A percentile compares a stretch with the other conserved stretches of the same genome.
phyloP scores from a whole-genome alignment of 805 yeast species.

The Priceomyces medius region DNA sequence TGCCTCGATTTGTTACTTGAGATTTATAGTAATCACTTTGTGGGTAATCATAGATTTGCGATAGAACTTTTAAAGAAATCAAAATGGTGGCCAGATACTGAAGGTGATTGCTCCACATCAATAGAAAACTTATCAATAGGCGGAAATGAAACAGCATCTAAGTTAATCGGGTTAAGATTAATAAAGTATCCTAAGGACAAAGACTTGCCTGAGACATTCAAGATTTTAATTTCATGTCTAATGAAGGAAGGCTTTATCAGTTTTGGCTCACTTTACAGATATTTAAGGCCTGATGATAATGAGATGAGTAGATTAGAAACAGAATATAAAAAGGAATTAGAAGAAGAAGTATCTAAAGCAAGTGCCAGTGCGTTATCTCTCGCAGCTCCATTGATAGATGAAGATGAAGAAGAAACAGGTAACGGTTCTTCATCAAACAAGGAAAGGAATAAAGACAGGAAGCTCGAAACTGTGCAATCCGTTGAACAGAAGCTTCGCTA shows the following conservation, averaged over 20 bases:
- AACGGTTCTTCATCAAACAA: neutral
- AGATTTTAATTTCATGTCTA: conserved; percentile 50
- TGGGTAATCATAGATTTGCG: conserved; percentile 45
- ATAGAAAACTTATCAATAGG: conserved; percentile 42
- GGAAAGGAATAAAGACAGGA: conserved; percentile 1
- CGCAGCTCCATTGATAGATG: conserved; percentile 79
- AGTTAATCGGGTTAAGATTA: conserved; percentile 50
- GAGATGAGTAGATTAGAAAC: conserved; percentile 45
- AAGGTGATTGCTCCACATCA: conserved; percentile 29
- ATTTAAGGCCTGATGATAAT: conserved; percentile 52
- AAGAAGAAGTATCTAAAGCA: conserved; percentile 58
- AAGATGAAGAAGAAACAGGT: conserved; percentile 49
- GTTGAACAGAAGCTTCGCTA: conserved; percentile 17
- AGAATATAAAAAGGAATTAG: conserved; percentile 45
- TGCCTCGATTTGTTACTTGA: conserved; percentile 63
- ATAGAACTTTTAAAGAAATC: conserved; percentile 52
- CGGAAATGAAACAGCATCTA: conserved; percentile 56
- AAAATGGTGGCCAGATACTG: conserved; percentile 63
- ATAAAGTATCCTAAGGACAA: conserved; percentile 27
- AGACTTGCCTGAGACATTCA: conserved; percentile 42
- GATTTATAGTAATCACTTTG: conserved; percentile 46
- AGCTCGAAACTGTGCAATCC: conserved; percentile 5
- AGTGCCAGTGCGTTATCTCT: conserved; percentile 78
- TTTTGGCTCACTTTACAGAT: conserved; percentile 58
- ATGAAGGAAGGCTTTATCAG: conserved; percentile 67